phyloP scores from a whole-genome alignment of 2,329 filamentous ascomycete species.

The Bipolaris zeicola region DNA sequence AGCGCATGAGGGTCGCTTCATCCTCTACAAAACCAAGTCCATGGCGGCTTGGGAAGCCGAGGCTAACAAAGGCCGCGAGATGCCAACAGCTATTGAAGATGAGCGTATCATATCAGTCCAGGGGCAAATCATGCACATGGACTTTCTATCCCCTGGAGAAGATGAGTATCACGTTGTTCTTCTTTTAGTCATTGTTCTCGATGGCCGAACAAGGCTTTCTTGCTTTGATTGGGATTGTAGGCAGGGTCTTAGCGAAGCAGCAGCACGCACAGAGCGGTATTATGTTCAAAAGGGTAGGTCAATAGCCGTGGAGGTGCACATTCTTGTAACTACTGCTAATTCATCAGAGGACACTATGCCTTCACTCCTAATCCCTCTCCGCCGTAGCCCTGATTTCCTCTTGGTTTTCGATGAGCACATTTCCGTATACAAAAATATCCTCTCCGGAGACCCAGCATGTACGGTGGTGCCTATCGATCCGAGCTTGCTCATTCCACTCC shows the following conservation, averaged over 20 bases:
- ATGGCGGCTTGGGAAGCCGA: conserved; percentile 58
- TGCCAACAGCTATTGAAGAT: conserved; percentile 64
- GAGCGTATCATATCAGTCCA: conserved; percentile 56
- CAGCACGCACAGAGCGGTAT: conserved; percentile 34
- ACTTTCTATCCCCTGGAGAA: conserved; percentile 76
- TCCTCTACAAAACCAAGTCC: conserved; percentile 71
- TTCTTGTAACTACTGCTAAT: conserved; percentile 12
- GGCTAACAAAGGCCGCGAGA: conserved; percentile 42
- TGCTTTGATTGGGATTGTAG: conserved; percentile 58
- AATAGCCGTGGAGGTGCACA: neutral
- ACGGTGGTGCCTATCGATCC: conserved; percentile 20
- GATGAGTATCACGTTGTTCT: conserved; percentile 76
- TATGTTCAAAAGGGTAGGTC: conserved; percentile 35
- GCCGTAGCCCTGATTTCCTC: conserved; percentile 49
- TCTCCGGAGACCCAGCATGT: conserved; percentile 47
- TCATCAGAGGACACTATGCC: conserved; percentile 44
- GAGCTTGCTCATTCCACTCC: conserved; percentile 54
- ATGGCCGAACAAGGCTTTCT: conserved; percentile 54
- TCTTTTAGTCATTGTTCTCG: conserved; percentile 62
- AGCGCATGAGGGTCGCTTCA: conserved; percentile 71
- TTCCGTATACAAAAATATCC: conserved; percentile 47
- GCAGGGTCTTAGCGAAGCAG: conserved; percentile 49
- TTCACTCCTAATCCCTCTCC: conserved; percentile 50
- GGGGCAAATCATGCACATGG: conserved; percentile 81
- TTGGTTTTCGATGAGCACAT: conserved; percentile 48